Conservation (phyloP, 2,329 filamentous ascomycete species). For the Magnaporthiopsis poae region DNA sequence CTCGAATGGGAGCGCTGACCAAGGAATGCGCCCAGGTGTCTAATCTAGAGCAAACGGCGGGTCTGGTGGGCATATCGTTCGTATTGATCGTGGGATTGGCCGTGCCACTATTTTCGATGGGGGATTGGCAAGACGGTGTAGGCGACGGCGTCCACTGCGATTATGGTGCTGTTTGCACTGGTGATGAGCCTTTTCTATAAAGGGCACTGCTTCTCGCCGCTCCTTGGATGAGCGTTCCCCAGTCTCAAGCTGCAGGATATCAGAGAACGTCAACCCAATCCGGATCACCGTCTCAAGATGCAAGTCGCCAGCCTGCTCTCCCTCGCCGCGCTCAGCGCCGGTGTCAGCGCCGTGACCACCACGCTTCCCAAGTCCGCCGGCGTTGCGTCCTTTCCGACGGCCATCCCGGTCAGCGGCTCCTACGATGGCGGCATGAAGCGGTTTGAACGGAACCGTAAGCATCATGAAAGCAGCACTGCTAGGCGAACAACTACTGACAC, state of each 20-base stretch:
- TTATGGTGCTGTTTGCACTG: too few species aligned
- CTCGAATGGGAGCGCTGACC: background rate
- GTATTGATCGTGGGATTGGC: background rate
- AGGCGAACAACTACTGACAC: too few species aligned
- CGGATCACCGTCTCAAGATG: slow-evolving; percentile 3
- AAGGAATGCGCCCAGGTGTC: too few species aligned
- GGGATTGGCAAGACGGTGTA: background rate
- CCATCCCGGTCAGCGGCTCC: slow-evolving; percentile 9
- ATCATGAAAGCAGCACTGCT: too few species aligned
- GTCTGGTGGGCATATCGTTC: background rate
- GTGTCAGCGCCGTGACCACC: slow-evolving; percentile 7
- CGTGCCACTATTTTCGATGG: background rate
- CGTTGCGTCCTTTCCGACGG: slow-evolving; percentile 5
- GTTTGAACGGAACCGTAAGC: slow-evolving; percentile 8
- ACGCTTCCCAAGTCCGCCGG: slow-evolving; percentile 8
- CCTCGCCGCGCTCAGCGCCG: slow-evolving; percentile 4
- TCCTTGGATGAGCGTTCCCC: too few species aligned
- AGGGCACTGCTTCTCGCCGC: too few species aligned
- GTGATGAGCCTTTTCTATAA: too few species aligned
- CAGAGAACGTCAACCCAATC: background rate
- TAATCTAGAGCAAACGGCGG: background rate
- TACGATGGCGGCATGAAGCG: slow-evolving; percentile 9
- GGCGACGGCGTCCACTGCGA: too few species aligned
- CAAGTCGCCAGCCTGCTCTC: slow-evolving; percentile 5
- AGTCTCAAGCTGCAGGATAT: too few species aligned